Percentiles rank a stretch among this genome's conserved stretches.
Conservation (phyloP, 352 stramenopile genomes). For the Globisporangium cederbergense region DNA sequence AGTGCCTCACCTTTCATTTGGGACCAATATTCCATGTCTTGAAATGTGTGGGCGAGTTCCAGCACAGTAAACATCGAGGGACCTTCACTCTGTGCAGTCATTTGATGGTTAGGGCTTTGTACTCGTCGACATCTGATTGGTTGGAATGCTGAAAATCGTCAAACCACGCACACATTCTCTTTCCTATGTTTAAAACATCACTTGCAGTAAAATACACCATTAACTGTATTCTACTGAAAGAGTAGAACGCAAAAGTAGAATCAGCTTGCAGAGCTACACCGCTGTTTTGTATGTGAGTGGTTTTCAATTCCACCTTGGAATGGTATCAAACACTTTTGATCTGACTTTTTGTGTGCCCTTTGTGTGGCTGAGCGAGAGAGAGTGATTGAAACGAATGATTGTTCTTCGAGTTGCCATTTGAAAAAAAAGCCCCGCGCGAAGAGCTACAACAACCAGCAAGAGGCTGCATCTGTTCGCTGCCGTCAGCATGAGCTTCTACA, state of each 20-base stretch:
- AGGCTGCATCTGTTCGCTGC: too few relatives aligned
- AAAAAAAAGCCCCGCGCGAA: conserved; percentile 15
- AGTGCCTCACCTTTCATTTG: too few relatives aligned
- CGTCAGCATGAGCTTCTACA: conserved; percentile 12
- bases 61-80: neutral
- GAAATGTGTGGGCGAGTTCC: too few relatives aligned
- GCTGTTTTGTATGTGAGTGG: too few relatives aligned
- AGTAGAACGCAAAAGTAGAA: too few relatives aligned
- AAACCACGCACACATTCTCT: too few relatives aligned
- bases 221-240: too few relatives aligned
- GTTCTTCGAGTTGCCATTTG: conserved; percentile 18
- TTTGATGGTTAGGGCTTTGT: too few relatives aligned
- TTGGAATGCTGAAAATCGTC: neutral
- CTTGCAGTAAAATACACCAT: neutral
- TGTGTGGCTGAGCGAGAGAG: conserved; percentile 13
- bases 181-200: conserved; percentile 1
- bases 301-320: too few relatives aligned
- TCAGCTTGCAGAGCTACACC: too few relatives aligned
- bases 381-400: conserved; percentile 21
- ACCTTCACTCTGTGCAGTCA: conserved; percentile 14
- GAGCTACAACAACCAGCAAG: conserved; percentile 8
- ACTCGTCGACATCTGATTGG: neutral
- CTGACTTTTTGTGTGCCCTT: neutral
- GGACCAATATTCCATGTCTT: too few relatives aligned
- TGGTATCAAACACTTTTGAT: too few relatives aligned